Percentiles rank a stretch among this genome's conserved stretches.
These are phyloP conservation scores for Suillus brevipes DNA, from an alignment of 768 basidiomycete genomes.

Conservation along the genomic window DNA sequence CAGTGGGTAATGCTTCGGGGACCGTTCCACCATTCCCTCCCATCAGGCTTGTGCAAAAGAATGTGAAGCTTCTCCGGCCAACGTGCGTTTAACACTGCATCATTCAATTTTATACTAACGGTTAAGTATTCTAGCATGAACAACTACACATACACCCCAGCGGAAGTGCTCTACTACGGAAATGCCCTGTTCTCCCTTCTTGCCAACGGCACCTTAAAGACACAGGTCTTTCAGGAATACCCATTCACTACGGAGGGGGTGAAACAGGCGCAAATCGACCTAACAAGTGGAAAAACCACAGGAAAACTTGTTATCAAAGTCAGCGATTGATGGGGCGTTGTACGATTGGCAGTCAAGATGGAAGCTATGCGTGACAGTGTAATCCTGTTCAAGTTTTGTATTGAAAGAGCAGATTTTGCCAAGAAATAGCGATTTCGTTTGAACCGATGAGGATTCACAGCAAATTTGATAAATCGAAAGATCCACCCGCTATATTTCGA, in stretches of 20 bases:
- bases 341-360: neutral
- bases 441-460: neutral
- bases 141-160: conserved; percentile 73
- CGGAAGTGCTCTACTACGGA: conserved; percentile 70
- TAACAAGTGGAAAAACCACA: conserved; percentile 72
- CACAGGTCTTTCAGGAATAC: conserved; percentile 75
- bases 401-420: neutral
- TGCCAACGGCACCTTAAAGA: conserved; percentile 57
- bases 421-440: neutral
- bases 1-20: conserved; percentile 91
- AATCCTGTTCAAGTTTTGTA: neutral
- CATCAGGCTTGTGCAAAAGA: conserved; percentile 76
- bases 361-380: neutral
- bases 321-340: conserved; percentile 15
- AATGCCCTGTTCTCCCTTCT: conserved; percentile 64
- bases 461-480: neutral
- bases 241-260: conserved; percentile 82
- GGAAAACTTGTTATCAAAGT: conserved; percentile 89
- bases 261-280: conserved; percentile 72
- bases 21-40: conserved; percentile 74
- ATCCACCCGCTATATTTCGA: neutral
- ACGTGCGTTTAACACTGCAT: conserved; percentile 44
- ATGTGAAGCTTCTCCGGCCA: conserved; percentile 76
- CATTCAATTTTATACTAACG: conserved; percentile 1
- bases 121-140: conserved; percentile 47